Evolutionary conservation across 345 rosid species (phyloP).

Genomic region (Eucalyptus decipiens): DNA sequence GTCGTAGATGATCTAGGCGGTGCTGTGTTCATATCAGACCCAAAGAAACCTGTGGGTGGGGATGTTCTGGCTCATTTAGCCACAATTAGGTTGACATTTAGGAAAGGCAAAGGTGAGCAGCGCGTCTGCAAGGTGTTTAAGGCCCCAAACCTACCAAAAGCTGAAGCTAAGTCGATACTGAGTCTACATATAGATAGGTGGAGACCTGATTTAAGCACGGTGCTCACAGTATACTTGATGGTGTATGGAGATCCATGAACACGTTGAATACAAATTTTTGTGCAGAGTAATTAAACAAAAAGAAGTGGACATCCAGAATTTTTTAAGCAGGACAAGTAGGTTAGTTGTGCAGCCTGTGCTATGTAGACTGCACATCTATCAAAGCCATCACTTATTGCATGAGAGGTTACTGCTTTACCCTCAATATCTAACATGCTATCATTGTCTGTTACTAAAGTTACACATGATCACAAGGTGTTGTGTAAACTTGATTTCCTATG

Average conservation of each 20-base stretch:
- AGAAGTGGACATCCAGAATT: background rate
- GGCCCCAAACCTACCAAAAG: slow-evolving; percentile 86
- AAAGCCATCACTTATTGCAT: background rate
- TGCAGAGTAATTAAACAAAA: no score
- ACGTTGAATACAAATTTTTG: no score
- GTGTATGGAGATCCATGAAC: background rate
- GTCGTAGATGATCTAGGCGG: slow-evolving; percentile 89
- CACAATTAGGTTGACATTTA: background rate
- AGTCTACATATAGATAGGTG: background rate
- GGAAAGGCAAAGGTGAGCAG: background rate
- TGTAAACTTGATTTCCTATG: no score
- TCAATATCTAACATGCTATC: no score
- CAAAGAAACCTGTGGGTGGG: slow-evolving; percentile 95
- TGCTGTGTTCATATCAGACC: slow-evolving; percentile 76
- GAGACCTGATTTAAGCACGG: no score
- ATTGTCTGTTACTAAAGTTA: no score
- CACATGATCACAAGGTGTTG: no score
- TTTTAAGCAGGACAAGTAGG: background rate
- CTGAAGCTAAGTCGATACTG: no score
- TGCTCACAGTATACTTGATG: background rate
- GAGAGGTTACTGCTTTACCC: no score
- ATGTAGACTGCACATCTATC: background rate
- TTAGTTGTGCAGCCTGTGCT: background rate
- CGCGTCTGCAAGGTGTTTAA: slow-evolving; percentile 2
- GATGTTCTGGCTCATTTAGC: slow-evolving; percentile 22